Base-by-base conservation (phyloP, 306 rosid species). In the Alnus rubra region DNA sequence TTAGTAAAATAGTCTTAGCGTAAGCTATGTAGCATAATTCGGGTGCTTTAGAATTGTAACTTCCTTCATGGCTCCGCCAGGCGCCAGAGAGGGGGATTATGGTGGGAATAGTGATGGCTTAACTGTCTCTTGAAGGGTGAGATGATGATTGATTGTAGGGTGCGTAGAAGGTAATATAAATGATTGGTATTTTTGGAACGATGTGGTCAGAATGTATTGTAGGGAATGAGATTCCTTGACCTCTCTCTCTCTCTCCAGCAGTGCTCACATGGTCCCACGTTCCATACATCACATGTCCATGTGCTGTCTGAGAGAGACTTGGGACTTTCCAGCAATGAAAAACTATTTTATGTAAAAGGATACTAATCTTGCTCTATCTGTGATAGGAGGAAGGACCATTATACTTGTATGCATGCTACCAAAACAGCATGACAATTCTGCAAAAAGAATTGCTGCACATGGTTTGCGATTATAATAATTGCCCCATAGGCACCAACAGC, bases 141-240 rank as follows among this genome's bases (percentile, higher is more conserved):
- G 82, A 81, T 82, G 84, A 82, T 2, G 55, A 74, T 53, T 50
- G 68, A 5, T 42, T 42, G 45, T 11, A 76, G 79, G 71, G 83
- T 39, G 79, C 73, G 77, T 50, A 44, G 78, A 74, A 80, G 85
- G 69, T 70, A 68, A 79, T 83, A 77, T 86, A 92, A 92, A 89
- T 89, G 93, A 93, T 91, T 89, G 84, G 82, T 10, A 69, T 60
- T 37, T 81, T 84, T 86, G 89, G 85, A 67, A 51, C 69, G 75
- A 73, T 76, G 79, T 80, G 76, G 69, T 84, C 77, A 79, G 83
- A 82, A 82, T 79, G 83, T 87, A 69, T 74, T 79, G 62, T n/a
- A 58, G 33, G 74, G 74, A 84, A 84, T 63, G 81, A 74, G 82
- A 85, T 84, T 82, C 89, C 81, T 37, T 65, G 55, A 73, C 73